Conservation (phyloP, 2,329 filamentous ascomycete genomes). For the Raffaelea albimanens region DNA sequence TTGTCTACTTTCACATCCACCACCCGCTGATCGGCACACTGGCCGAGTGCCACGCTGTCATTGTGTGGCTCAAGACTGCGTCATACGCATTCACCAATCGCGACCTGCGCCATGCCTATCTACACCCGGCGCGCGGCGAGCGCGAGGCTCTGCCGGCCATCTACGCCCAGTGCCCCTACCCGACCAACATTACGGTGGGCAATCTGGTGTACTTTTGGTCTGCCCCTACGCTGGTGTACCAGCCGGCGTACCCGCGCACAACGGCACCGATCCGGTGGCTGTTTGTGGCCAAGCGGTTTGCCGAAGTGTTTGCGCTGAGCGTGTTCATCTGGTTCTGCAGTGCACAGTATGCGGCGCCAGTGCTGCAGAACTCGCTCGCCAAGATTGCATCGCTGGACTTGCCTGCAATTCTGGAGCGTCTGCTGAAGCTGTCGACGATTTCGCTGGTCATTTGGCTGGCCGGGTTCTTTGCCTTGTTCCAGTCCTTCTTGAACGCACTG, state of each 20-base stretch:
- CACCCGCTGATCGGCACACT: constrained; percentile 90
- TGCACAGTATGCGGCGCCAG: constrained; percentile 87
- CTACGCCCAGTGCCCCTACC: constrained; percentile 79
- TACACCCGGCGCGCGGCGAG: constrained; percentile 62
- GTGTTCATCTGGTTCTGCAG: constrained; percentile 93
- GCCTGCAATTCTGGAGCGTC: constrained; percentile 72
- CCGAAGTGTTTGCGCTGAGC: constrained; percentile 66
- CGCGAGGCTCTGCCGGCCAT: constrained; percentile 67
- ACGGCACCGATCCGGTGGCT: constrained; percentile 65
- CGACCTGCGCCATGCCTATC: constrained; percentile 81
- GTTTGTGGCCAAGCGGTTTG: constrained; percentile 75
- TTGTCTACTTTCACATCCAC: constrained; percentile 85
- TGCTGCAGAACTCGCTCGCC: constrained; percentile 80
- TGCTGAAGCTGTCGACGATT: constrained; percentile 93
- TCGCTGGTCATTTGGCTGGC: constrained; percentile 94
- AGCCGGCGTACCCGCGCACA: constrained; percentile 89
- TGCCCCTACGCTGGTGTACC: constrained; percentile 92
- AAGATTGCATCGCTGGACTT: constrained; percentile 77
- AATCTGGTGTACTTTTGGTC: constrained; percentile 97
- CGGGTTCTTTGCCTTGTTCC: constrained; percentile 94
- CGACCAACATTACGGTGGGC: constrained; percentile 75
- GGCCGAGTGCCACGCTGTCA: constrained; percentile 82
- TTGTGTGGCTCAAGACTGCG: constrained; percentile 92
- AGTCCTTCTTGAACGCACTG: constrained; percentile 81
- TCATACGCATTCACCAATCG: constrained; percentile 96